Base-by-base conservation (phyloP, 768 basidiomycete genomes). In the Mycena vitilis region DNA sequence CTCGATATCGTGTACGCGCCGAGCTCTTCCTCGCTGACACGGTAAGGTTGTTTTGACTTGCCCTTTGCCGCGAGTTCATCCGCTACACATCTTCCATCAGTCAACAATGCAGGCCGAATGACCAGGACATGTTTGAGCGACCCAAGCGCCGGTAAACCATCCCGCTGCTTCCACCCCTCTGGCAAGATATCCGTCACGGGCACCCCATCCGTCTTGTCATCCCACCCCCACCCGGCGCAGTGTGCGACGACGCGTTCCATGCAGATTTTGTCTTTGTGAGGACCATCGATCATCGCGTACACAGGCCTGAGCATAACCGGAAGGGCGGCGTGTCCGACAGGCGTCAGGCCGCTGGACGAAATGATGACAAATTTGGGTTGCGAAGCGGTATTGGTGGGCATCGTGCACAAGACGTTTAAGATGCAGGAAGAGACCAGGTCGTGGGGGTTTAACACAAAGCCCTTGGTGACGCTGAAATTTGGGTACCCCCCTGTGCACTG, bases 231-330 rank as follows among this genome's bases (percentile, higher is more conserved):
- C 2, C 87, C 90, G 0, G 86, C 79, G 63, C 79, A 77, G 68
- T 89, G 81, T 1, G 83, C 77, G 8, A 87, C 55, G 2, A 85
- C 75, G 30, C 86, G 80, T 77, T 93, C 92, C 42, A 80, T 77
- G 11, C 87, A 89, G 54, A 88, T 51, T 77, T 93, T 94, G 76
- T 93, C 91, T 36, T 74, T 80, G 73, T 90, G 90, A 3, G 89
- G 86, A 1, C 42, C 66, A 4, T 75, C 48, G 42, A 47, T 20
- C 11, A 40, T 15, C 68, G 74, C 68, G 73, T 91, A 91, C 0
- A 92, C 0, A 0, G 82, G 82, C 68, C 83, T 85, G 36, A 89
- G 68, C 5, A 78, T 75, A 38, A 85, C 55, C 0, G 91, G 91
- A 0, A 91, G 78, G 5, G 75, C 70, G 0, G 75, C 70, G 67